A percentile compares a stretch with the other conserved stretches of the same genome.
Evolutionary conservation across 1,139 yeast species (phyloP).

Genomic region (Scheffersomyces segobiensis): DNA sequence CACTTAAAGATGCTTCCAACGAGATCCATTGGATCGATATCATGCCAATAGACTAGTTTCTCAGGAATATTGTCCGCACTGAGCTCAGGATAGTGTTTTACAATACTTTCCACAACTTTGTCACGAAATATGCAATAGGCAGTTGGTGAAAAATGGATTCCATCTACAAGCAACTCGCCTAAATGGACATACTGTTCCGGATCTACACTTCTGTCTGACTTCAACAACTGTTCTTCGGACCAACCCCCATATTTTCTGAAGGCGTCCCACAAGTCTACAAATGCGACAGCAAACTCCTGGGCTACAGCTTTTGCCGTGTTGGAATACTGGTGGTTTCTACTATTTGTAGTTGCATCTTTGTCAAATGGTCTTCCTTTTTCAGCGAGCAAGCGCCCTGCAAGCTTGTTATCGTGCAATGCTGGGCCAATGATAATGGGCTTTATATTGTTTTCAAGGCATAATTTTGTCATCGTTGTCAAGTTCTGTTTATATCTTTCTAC

Average conservation of each 20-base stretch:
- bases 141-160: constrained; percentile 65
- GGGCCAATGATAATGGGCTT: constrained; percentile 64
- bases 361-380: constrained; percentile 7
- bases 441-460: constrained; percentile 40
- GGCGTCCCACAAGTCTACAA: constrained; percentile 52
- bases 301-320: constrained; percentile 52
- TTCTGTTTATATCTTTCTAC: constrained; percentile 50
- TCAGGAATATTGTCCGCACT: constrained; percentile 35
- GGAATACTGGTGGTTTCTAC: constrained; percentile 47
- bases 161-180: constrained; percentile 44
- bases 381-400: constrained; percentile 4
- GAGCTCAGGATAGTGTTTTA: constrained; percentile 46
- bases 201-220: constrained; percentile 1
- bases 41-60: constrained; percentile 29
- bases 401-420: constrained; percentile 49
- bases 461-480: constrained; percentile 37
- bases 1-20: not conserved
- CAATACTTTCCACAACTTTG: constrained; percentile 39
- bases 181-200: constrained; percentile 13
- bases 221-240: constrained; percentile 13
- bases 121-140: constrained; percentile 58
- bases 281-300: constrained; percentile 42
- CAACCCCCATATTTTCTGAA: constrained; percentile 32
- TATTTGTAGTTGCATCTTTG: constrained; percentile 18
- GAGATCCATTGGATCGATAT: constrained; percentile 7